phyloP scores from a whole-genome alignment of 345 rosid species.

The Triadica sebifera region DNA sequence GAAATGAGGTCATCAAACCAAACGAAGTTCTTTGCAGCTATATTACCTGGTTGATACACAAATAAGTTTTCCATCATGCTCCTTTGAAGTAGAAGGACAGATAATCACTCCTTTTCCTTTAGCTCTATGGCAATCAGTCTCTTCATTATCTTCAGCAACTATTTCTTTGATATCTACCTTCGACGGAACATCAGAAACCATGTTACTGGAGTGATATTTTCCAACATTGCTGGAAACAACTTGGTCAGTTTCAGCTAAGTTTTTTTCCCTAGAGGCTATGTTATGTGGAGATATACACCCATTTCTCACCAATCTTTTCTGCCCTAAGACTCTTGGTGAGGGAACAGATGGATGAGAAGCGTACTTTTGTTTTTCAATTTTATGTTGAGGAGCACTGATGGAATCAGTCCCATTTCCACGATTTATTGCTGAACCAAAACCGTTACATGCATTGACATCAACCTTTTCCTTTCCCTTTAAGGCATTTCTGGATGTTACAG shows the following conservation, averaged over 20 bases:
- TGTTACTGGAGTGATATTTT: constrained; percentile 24
- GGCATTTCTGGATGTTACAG: constrained; percentile 27
- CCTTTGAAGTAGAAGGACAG: constrained; percentile 28
- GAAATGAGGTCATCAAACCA: not conserved
- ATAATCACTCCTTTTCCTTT: constrained; percentile 48
- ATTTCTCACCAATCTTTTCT: constrained; percentile 73
- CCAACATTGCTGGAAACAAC: constrained; percentile 23
- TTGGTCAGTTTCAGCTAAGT: constrained; percentile 31
- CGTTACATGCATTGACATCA: constrained; percentile 30
- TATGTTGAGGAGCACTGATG: constrained; percentile 32
- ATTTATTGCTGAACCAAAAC: constrained; percentile 34
- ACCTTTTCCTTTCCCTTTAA: constrained; percentile 72
- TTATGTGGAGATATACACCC: constrained; percentile 83
- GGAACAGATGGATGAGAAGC: constrained; percentile 24
- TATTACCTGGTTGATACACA: constrained; percentile 48
- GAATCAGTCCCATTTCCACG: constrained; percentile 38
- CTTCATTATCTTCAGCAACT: constrained; percentile 43
- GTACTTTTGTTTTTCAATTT: constrained; percentile 23
- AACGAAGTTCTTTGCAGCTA: not conserved
- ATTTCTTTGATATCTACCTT: constrained; percentile 39
- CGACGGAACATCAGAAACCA: constrained; percentile 33
- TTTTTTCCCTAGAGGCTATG: constrained; percentile 52
- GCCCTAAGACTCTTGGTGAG: constrained; percentile 44
- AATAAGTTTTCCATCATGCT: constrained; percentile 19
- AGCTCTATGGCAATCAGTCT: constrained; percentile 27